Conservation (phyloP, 345 rosid genomes). For the rapeseed (Brassica napus) region DNA sequence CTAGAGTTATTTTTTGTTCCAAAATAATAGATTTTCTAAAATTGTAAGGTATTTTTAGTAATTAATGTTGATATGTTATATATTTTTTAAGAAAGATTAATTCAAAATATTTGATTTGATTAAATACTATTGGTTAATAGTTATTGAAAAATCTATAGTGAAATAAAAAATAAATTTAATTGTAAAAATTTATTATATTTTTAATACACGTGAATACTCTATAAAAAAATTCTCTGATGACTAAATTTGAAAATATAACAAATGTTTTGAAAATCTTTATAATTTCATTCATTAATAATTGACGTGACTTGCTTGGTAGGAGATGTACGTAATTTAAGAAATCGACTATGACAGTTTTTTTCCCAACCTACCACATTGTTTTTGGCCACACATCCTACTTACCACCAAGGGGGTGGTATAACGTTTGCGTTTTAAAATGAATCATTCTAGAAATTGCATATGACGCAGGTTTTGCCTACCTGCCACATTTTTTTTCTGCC, state of each 20-base stretch:
- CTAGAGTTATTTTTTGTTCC: too few species aligned
- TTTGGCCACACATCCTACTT: neutral
- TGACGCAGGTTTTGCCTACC: conserved; percentile 1
- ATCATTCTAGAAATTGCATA: neutral
- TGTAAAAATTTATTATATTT: too few species aligned
- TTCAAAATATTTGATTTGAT: too few species aligned
- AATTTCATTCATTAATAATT: neutral
- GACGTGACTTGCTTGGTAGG: neutral
- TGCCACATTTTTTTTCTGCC: neutral
- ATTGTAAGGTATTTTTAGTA: too few species aligned
- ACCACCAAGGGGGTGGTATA: neutral
- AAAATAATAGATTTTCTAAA: too few species aligned
- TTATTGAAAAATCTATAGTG: too few species aligned
- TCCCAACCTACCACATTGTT: neutral
- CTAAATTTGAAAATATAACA: neutral
- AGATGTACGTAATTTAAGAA: neutral
- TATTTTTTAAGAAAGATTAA: too few species aligned
- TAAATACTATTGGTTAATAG: too few species aligned
- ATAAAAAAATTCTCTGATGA: too few species aligned
- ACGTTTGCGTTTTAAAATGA: neutral
- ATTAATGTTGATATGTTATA: too few species aligned
- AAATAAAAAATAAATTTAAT: too few species aligned
- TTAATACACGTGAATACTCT: too few species aligned
- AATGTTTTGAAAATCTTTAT: neutral
- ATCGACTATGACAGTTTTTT: neutral